Conservation (phyloP, 1,139 yeast species). For the Blastobotrys buckinghamii region DNA sequence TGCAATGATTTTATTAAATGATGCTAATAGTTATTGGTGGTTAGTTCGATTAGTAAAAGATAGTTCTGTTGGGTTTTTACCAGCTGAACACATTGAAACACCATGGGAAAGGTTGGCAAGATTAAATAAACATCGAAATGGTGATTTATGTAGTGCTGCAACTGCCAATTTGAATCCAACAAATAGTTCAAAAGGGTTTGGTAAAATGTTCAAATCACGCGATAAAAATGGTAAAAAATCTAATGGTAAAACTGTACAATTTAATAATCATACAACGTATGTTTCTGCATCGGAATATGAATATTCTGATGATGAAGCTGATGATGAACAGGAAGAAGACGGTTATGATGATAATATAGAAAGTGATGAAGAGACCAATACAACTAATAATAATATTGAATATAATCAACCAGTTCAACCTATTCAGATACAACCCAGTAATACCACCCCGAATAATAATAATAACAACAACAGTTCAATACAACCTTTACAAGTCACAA, state of each 20-base stretch:
- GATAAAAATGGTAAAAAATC: constrained; percentile 12
- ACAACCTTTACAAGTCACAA: background rate
- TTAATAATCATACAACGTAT: constrained; percentile 22
- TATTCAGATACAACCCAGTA: background rate
- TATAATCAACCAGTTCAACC: background rate
- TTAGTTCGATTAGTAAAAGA: constrained; percentile 66
- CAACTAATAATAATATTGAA: background rate
- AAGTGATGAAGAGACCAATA: constrained; percentile 16
- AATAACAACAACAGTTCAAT: background rate
- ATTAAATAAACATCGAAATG: constrained; percentile 87
- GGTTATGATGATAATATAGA: constrained; percentile 21
- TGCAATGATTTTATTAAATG: constrained; percentile 75
- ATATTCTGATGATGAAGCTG: constrained; percentile 24
- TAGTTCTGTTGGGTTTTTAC: constrained; percentile 73
- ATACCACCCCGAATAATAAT: too few relatives aligned
- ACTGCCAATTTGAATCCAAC: background rate
- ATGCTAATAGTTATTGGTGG: constrained; percentile 97
- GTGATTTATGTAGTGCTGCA: constrained; percentile 41
- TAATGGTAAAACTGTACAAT: constrained; percentile 20
- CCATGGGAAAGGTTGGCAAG: constrained; percentile 89
- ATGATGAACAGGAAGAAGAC: constrained; percentile 22
- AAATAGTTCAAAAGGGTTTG: constrained; percentile 12
- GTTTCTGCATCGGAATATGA: constrained; percentile 31
- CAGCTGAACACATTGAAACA: constrained; percentile 92
- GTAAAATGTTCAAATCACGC: constrained; percentile 20